phyloP scores from a whole-genome alignment of 352 stramenopile genomes.

The Globisporangium camurandrum region DNA sequence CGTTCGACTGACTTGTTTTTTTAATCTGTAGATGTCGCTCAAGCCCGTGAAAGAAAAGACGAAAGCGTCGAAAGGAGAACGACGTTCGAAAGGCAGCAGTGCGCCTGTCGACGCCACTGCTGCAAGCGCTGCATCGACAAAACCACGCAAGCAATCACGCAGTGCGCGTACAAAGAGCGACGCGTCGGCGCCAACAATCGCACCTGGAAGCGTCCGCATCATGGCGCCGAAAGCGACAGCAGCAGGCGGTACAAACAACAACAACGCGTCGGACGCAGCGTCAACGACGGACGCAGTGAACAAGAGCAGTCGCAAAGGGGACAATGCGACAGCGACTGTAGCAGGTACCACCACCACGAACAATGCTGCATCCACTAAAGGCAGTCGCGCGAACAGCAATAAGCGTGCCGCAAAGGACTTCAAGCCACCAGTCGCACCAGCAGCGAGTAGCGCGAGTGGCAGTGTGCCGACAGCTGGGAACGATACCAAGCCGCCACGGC shows the following conservation, averaged over 20 bases:
- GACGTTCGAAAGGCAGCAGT: not conserved
- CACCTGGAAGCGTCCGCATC: not conserved
- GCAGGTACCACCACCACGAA: too few species aligned
- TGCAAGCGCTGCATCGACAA: not conserved
- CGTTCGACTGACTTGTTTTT: too few species aligned
- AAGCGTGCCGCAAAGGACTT: constrained; percentile 20
- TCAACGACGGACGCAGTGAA: too few species aligned
- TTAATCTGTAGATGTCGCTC: too few species aligned
- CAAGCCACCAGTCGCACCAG: constrained; percentile 20
- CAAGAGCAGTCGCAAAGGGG: too few species aligned
- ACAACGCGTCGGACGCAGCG: too few species aligned
- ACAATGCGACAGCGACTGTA: not conserved
- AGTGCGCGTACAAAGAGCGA: not conserved
- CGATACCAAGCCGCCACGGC: constrained; percentile 21
- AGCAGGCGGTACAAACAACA: too few species aligned
- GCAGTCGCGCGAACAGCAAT: constrained; percentile 18
- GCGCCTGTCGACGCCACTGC: not conserved
- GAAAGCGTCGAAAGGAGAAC: constrained; percentile 14
- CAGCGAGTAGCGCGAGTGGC: constrained; percentile 11
- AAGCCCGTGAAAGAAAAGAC: constrained; percentile 13
- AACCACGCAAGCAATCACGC: not conserved
- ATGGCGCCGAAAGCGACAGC: not conserved
- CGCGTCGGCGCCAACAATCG: not conserved
- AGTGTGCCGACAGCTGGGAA: too few species aligned
- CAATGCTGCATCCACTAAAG: too few species aligned